These are phyloP conservation scores for Exophiala viscosa DNA, from an alignment of 2,329 filamentous ascomycete species.

Conservation along the genomic window DNA sequence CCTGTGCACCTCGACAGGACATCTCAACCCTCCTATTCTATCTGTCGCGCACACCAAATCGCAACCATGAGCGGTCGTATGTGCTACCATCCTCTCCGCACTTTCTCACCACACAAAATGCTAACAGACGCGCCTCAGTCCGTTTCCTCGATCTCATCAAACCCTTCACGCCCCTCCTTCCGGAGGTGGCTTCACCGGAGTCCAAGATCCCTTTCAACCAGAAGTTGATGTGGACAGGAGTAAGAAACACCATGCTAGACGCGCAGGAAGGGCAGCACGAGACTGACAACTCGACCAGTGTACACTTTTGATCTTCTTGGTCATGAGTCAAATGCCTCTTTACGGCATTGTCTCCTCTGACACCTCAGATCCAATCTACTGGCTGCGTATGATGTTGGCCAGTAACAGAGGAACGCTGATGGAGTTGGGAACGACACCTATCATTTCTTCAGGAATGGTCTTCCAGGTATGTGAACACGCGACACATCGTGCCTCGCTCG, in stretches of 20 bases:
- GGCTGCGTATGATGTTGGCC: slow-evolving; percentile 99
- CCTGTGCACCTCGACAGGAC: neutral
- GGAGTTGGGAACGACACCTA: slow-evolving; percentile 95
- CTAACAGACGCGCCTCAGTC: slow-evolving; percentile 54
- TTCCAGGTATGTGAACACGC: slow-evolving; percentile 65
- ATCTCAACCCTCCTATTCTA: no score
- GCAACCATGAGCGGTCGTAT: slow-evolving; percentile 25
- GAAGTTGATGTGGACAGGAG: slow-evolving; percentile 89
- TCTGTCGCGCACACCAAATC: slow-evolving; percentile 2
- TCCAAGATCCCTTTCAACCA: slow-evolving; percentile 99
- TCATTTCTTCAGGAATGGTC: slow-evolving; percentile 99
- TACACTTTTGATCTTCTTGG: slow-evolving; percentile 96
- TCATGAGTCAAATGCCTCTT: slow-evolving; percentile 99
- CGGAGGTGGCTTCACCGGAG: slow-evolving; percentile 97
- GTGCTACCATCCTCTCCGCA: slow-evolving; percentile 13
- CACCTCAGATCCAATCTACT: slow-evolving; percentile 98
- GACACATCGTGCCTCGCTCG: neutral
- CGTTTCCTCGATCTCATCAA: slow-evolving; percentile 99
- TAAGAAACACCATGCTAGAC: slow-evolving; percentile 35
- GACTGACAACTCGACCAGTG: slow-evolving; percentile 45
- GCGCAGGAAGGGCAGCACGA: slow-evolving; percentile 3
- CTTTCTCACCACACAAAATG: slow-evolving; percentile 9
- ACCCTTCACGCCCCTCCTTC: slow-evolving; percentile 98
- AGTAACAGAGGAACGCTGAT: slow-evolving; percentile 96
- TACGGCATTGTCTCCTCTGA: slow-evolving; percentile 99